A percentile compares a stretch with the other conserved stretches of the same genome.
phyloP scores from a whole-genome alignment of 495 filamentous ascomycete genomes.

The Echria macrotheca region DNA sequence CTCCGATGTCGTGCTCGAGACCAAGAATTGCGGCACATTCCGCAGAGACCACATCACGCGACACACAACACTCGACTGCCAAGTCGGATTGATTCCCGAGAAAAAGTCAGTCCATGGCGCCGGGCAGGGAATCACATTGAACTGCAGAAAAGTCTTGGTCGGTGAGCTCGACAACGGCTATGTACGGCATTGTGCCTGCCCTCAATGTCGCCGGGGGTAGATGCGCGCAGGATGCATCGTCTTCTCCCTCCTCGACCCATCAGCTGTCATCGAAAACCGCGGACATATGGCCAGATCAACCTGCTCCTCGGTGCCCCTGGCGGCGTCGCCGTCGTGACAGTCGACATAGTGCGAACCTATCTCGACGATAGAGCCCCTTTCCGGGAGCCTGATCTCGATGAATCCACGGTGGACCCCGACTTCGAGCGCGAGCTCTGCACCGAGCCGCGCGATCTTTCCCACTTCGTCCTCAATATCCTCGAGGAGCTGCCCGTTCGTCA shows the following conservation, averaged over 20 bases:
- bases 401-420: constrained; percentile 16
- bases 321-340: constrained; percentile 17
- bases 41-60: not conserved
- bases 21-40: constrained; percentile 28
- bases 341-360: constrained; percentile 22
- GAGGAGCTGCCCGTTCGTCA: not conserved
- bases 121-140: not conserved
- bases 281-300: constrained; percentile 21
- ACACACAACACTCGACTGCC: not conserved
- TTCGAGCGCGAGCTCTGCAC: constrained; percentile 17
- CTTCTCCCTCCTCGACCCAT: constrained; percentile 8
- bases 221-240: constrained; percentile 17
- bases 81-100: not conserved
- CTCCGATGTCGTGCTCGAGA: constrained; percentile 30
- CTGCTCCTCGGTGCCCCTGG: not conserved
- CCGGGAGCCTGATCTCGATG: constrained; percentile 6
- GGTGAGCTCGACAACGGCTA: not conserved
- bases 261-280: constrained; percentile 17
- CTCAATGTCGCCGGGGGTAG: constrained; percentile 5
- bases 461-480: constrained; percentile 13
- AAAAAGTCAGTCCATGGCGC: not conserved
- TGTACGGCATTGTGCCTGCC: not conserved
- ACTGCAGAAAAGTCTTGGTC: no score
- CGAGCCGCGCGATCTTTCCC: constrained; percentile 9
- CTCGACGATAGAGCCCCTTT: constrained; percentile 8